phyloP scores from a whole-genome alignment of 2,329 filamentous ascomycete species.

The Sporothrix globosa region DNA sequence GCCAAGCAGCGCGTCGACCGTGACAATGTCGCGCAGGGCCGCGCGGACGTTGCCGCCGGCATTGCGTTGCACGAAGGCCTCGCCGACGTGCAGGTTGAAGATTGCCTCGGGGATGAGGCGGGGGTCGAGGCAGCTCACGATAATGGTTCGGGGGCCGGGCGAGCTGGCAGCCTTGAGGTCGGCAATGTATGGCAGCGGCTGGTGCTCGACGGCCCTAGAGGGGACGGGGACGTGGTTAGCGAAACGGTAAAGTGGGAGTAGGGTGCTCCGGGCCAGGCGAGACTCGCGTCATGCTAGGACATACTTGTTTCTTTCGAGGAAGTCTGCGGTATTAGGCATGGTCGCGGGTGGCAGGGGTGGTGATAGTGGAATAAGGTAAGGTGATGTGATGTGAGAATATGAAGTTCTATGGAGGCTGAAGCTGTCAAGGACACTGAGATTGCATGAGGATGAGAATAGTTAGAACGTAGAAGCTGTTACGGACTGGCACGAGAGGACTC shows the following conservation, averaged over 20 bases:
- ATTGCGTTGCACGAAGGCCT: conserved; percentile 15
- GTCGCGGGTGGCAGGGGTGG: not conserved
- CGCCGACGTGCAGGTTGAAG: not conserved
- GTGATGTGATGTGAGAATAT: no score
- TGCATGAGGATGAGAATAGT: not conserved
- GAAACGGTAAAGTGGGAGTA: not conserved
- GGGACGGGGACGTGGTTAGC: no score
- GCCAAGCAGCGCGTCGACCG: not conserved
- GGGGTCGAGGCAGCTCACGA: conserved; percentile 24
- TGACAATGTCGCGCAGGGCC: conserved; percentile 7
- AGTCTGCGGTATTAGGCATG: conserved; percentile 7
- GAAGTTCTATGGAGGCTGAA: no score
- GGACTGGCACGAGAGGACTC: not conserved
- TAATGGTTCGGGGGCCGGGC: not conserved
- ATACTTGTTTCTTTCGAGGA: conserved; percentile 25
- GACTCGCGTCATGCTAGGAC: not conserved
- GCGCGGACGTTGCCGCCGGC: conserved; percentile 17
- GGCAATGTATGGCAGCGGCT: not conserved
- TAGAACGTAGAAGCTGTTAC: not conserved
- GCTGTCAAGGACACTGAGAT: not conserved
- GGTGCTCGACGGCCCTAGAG: not conserved
- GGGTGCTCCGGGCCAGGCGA: no score
- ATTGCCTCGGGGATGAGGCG: conserved; percentile 16
- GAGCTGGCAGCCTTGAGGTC: not conserved
- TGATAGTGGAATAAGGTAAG: no score